These are phyloP conservation scores for Baorangia bicolor DNA, from an alignment of 768 basidiomycete species.

Conservation along the genomic window DNA sequence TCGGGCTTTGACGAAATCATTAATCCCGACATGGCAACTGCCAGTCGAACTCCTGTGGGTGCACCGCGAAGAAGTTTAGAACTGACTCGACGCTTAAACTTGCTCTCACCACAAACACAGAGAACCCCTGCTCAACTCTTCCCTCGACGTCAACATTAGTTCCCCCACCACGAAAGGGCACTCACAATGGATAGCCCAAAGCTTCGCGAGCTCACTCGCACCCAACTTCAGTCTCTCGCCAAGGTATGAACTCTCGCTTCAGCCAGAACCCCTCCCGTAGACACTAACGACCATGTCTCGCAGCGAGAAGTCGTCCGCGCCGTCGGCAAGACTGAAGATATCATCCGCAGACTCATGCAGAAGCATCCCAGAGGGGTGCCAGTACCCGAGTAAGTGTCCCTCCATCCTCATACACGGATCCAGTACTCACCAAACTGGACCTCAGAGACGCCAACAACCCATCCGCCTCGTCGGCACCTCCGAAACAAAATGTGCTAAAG, in stretches of 20 bases:
- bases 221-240: conserved; percentile 26
- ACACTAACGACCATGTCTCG: neutral
- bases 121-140: neutral
- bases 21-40: neutral
- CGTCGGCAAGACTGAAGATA: conserved; percentile 28
- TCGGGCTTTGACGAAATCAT: neutral
- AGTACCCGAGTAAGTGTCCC: conserved; percentile 4
- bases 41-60: neutral
- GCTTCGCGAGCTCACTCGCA: conserved; percentile 20
- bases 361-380: conserved; percentile 31
- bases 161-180: neutral
- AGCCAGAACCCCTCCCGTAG: neutral
- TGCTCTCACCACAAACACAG: neutral
- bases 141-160: neutral
- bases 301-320: conserved; percentile 29
- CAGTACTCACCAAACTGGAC: neutral
- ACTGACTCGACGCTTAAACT: neutral
- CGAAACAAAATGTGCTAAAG: neutral
- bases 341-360: conserved; percentile 23
- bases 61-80: neutral
- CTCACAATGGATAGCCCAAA: conserved; percentile 16
- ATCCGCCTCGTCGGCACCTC: conserved; percentile 4
- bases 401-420: neutral
- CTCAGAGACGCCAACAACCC: conserved; percentile 4
- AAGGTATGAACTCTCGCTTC: conserved; percentile 13